phyloP scores from a whole-genome alignment of 2,329 filamentous ascomycete species.

The Xylariaceae sp. region DNA sequence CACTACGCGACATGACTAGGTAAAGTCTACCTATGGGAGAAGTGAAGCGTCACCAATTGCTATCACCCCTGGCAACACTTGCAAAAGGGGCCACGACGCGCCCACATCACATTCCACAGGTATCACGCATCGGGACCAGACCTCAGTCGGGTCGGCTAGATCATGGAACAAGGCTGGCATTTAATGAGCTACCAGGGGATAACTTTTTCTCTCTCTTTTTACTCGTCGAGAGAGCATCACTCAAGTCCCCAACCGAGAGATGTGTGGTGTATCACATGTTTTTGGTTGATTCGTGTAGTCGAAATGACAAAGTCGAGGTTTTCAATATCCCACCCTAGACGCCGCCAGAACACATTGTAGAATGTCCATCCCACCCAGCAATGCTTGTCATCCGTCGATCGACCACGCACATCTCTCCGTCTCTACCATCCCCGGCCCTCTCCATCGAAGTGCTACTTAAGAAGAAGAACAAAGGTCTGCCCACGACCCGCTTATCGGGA shows the following conservation, averaged over 20 bases:
- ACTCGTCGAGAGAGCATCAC: conserved; percentile 29
- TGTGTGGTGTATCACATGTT: conserved; percentile 23
- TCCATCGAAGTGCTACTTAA: conserved; percentile 15
- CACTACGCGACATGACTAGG: too few species aligned
- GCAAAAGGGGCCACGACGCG: not conserved
- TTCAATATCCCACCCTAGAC: conserved; percentile 32
- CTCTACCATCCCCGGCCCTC: conserved; percentile 17
- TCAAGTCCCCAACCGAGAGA: conserved; percentile 28
- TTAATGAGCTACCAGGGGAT: conserved; percentile 31
- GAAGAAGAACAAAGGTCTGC: not conserved
- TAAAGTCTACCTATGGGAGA: not conserved
- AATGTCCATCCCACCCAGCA: conserved; percentile 21
- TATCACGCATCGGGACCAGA: conserved; percentile 3
- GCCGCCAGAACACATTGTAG: conserved; percentile 31
- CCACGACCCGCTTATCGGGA: conserved; percentile 60
- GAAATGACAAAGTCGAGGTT: conserved; percentile 29
- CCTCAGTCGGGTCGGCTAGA: conserved; percentile 1
- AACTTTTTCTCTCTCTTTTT: conserved; percentile 20
- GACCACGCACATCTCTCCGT: conserved; percentile 9
- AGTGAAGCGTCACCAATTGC: not conserved
- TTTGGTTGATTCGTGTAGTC: conserved; percentile 20
- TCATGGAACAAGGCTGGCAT: conserved; percentile 31
- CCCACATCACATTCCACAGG: not conserved
- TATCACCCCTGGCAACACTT: not conserved
- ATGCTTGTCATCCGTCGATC: conserved; percentile 18